These are phyloP conservation scores for Nasturtium officinale DNA, from an alignment of 345 rosid genomes.

Conservation along the genomic window DNA sequence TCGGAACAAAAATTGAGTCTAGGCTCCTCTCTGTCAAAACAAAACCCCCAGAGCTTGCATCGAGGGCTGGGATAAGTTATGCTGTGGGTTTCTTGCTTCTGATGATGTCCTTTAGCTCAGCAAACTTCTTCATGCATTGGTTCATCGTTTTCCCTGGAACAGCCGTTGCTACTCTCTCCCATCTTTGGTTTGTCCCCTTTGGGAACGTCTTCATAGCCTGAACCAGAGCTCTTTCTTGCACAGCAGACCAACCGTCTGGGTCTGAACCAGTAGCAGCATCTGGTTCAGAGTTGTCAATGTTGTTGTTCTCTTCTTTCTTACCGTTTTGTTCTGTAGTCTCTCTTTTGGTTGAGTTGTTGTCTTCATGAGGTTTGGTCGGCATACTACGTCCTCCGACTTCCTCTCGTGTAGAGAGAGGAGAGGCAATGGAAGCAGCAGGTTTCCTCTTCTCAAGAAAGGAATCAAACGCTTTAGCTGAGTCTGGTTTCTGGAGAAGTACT, in stretches of 20 bases:
- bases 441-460: constrained; percentile 93
- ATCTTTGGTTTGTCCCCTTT: constrained; percentile 74
- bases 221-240: constrained; percentile 84
- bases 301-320: constrained; percentile 15
- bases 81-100: constrained; percentile 64
- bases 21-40: constrained; percentile 31
- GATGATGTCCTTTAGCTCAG: constrained; percentile 66
- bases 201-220: constrained; percentile 97
- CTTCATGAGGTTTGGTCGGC: constrained; percentile 12
- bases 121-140: constrained; percentile 91
- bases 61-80: constrained; percentile 15
- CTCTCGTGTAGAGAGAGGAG: constrained; percentile 84
- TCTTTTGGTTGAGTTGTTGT: constrained; percentile 23
- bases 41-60: constrained; percentile 26
- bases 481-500: constrained; percentile 92
- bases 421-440: constrained; percentile 62
- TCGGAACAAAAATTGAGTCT: constrained; percentile 36
- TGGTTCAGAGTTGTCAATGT: constrained; percentile 16
- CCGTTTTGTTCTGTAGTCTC: constrained; percentile 16
- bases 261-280: constrained; percentile 53
- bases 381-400: constrained; percentile 49
- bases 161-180: constrained; percentile 95
- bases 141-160: constrained; percentile 91
- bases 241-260: constrained; percentile 79
- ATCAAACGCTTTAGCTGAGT: constrained; percentile 79